Conservation (phyloP, 129 eudicot species). For the Saussurea involucrata region DNA sequence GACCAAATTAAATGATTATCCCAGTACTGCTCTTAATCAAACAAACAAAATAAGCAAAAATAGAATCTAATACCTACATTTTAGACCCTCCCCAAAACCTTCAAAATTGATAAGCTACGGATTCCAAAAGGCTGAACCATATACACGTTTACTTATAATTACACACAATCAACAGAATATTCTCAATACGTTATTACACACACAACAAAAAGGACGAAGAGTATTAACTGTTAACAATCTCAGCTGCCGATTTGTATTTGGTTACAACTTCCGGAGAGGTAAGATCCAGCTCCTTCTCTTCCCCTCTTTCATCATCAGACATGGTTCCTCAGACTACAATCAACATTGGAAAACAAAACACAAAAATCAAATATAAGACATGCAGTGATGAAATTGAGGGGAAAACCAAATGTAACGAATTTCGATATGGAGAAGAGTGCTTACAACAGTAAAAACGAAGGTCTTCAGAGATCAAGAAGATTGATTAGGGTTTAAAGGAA, state of each 20-base stretch:
- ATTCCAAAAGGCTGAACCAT: background rate
- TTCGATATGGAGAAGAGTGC: background rate
- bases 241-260: conserved; percentile 91
- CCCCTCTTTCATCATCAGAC: conserved; percentile 89
- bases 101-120: background rate
- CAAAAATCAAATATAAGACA: background rate
- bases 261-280: conserved; percentile 88
- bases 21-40: background rate
- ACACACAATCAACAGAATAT: background rate
- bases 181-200: background rate
- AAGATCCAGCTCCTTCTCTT: conserved; percentile 92
- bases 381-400: background rate
- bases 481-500: background rate
- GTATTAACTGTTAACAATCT: conserved; percentile 75
- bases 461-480: background rate
- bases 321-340: conserved; percentile 31
- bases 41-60: background rate
- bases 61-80: background rate
- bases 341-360: background rate
- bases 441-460: conserved; percentile 3
- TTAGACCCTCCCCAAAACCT: background rate
- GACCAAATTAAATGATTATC: background rate
- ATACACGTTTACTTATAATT: background rate
- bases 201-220: background rate
- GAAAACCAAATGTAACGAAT: background rate